Base-by-base conservation (phyloP, 1,139 yeast genomes). In the Taphrina flavorubra region DNA sequence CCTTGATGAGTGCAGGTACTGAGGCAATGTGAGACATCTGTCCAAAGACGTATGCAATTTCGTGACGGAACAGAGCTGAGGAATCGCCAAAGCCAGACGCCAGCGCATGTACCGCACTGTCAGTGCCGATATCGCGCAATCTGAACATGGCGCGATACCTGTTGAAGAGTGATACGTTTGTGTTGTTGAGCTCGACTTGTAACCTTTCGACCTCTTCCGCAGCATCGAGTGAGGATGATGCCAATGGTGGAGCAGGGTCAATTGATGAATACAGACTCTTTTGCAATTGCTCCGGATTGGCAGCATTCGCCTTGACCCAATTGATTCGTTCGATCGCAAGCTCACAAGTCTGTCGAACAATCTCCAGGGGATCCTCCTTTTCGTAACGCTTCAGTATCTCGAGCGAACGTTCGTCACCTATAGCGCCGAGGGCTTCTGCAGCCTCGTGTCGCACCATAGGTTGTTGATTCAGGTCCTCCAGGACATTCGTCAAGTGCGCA, bases 401-500 rank as follows among this genome's bases (percentile, higher is more conserved):
- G 70, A 94, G 79, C n/a, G 97, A 89, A 5, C 85, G 88, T 63
- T 80, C 79, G 78, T 92, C 96, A 62, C 97, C 97, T 69, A 95
- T 82, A 49, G 99, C 99, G 70, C 99, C 99, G 69, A 95, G 83
- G 42, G 98, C 99, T 80, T 95, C 99, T 13, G 99, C 99, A 25
- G 99, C 99, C 79, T 95, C 99, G 78, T 95, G 99, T 79, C 99
- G 89, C 47, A 95, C 99, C 98, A 95, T 95, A 70, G 90, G 83
- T 34, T 73, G 73, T 80, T 95, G 98, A 70, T 81, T 80, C 63
- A 81, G 75, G 77, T 89, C 88, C 69, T 81, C 79, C 74, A 94
- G 83, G 46, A 90, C 96, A n/a, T 83, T 82, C 77, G 91, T 85
- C 72, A 95, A 83, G 69, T 86, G 83, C 58, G 88, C 87, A 68